Conservation (phyloP, 164 flowering plant genomes). For the Magnolia officinalis region DNA sequence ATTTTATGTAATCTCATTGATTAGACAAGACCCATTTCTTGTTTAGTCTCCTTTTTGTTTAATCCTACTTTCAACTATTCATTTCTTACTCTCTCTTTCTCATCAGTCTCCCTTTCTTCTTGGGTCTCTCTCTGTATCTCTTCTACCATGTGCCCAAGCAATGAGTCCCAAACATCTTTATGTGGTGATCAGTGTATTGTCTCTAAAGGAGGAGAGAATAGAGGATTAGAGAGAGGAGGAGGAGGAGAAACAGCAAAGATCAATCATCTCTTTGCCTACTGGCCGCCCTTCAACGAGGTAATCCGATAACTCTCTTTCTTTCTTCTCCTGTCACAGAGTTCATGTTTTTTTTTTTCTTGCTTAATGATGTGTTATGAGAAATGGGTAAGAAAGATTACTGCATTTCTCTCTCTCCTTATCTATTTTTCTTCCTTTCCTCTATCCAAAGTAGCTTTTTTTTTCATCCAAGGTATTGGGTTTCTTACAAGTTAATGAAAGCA, state of each 20-base stretch:
- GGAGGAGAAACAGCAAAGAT: background rate
- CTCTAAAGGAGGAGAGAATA: background rate
- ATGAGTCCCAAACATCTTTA: background rate
- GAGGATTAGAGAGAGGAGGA: background rate
- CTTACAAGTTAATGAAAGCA: background rate
- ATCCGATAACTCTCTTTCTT: background rate
- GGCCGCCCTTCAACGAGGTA: slow-evolving; percentile 4
- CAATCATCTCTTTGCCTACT: background rate
- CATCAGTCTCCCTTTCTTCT: background rate
- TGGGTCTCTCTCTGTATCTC: background rate
- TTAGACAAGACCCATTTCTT: slow-evolving; percentile 3
- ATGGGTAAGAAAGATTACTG: background rate
- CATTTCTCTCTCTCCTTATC: background rate
- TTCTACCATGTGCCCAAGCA: slow-evolving; percentile 1
- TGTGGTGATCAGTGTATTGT: background rate
- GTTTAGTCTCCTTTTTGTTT: background rate
- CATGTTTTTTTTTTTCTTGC: background rate
- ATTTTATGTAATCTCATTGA: background rate
- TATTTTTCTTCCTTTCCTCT: background rate
- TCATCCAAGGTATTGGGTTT: background rate
- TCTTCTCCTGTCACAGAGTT: background rate
- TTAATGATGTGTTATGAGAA: background rate
- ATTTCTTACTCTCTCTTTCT: background rate
- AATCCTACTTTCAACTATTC: background rate
- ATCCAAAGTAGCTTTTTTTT: background rate